Evolutionary conservation across 345 rosid species (phyloP).

Genomic region (Ricinus communis): DNA sequence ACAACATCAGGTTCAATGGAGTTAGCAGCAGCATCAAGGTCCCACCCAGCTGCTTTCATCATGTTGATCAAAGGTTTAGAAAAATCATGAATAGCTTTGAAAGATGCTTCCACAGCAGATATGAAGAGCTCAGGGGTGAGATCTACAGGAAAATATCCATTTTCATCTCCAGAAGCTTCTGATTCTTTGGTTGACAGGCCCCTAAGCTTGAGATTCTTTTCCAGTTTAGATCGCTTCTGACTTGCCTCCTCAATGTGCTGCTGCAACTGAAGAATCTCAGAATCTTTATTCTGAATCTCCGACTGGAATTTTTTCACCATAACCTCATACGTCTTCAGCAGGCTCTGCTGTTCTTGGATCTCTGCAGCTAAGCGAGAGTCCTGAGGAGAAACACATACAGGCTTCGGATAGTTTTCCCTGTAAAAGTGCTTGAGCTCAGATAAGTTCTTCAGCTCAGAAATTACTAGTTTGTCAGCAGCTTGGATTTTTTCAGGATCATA

Average conservation of each 20-base stretch:
- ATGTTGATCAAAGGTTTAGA: conserved; percentile 79
- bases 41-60: conserved; percentile 96
- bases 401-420: conserved; percentile 74
- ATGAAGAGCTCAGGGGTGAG: conserved; percentile 64
- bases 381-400: conserved; percentile 64
- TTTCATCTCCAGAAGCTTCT: conserved; percentile 50
- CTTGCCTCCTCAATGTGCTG: conserved; percentile 73
- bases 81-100: conserved; percentile 78
- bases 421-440: conserved; percentile 76
- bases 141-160: conserved; percentile 46
- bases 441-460: conserved; percentile 73
- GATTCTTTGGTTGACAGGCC: conserved; percentile 68
- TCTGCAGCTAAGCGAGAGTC: conserved; percentile 91
- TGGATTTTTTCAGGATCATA: conserved; percentile 87
- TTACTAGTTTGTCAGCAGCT: conserved; percentile 76
- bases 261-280: conserved; percentile 70
- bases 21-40: conserved; percentile 82
- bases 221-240: conserved; percentile 68
- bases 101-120: conserved; percentile 60
- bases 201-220: conserved; percentile 77
- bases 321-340: conserved; percentile 81
- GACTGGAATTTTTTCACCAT: conserved; percentile 91
- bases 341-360: conserved; percentile 85
- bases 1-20: conserved; percentile 70
- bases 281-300: conserved; percentile 83